A percentile compares a stretch with the other conserved stretches of the same genome.
These are phyloP conservation scores for Verbena officinalis DNA, from an alignment of 257 asterid genomes.

Conservation along the genomic window DNA sequence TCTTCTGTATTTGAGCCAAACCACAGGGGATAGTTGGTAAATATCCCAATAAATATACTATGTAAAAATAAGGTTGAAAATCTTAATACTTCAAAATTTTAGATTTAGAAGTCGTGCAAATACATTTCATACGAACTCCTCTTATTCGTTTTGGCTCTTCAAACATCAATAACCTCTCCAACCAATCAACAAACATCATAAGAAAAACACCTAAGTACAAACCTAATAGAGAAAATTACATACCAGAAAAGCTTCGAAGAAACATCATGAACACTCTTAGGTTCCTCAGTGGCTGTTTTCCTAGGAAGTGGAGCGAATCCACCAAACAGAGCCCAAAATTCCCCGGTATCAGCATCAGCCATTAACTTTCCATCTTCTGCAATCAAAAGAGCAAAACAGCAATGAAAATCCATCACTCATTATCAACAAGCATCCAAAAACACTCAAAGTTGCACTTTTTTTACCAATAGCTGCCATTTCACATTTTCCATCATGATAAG, in stretches of 20 bases:
- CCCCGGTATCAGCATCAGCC: constrained; percentile 99
- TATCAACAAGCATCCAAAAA: constrained; percentile 27
- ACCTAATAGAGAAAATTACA: constrained; percentile 28
- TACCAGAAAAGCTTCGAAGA: constrained; percentile 81
- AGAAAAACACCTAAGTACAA: constrained; percentile 19
- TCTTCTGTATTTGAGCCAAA: too few relatives aligned
- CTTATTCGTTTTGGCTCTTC: constrained; percentile 5
- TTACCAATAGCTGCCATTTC: constrained; percentile 96
- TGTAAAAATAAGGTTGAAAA: too few relatives aligned
- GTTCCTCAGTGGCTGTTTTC: constrained; percentile 60
- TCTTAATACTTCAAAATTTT: too few relatives aligned
- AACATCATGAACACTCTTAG: constrained; percentile 45
- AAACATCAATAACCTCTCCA: neutral
- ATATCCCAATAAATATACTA: too few relatives aligned
- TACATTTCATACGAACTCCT: constrained; percentile 4
- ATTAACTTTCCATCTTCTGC: constrained; percentile 96
- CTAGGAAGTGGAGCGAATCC: constrained; percentile 99
- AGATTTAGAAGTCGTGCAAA: neutral
- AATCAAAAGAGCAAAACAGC: constrained; percentile 29
- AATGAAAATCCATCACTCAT: constrained; percentile 31
- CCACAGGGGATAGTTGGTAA: too few relatives aligned
- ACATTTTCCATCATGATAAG: constrained; percentile 95
- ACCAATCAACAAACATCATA: constrained; percentile 8
- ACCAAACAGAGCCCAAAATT: constrained; percentile 98
- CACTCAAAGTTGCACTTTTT: constrained; percentile 20